Evolutionary conservation across 2,329 filamentous ascomycete genomes (phyloP).

Genomic region (Penicillium psychrosexuale): DNA sequence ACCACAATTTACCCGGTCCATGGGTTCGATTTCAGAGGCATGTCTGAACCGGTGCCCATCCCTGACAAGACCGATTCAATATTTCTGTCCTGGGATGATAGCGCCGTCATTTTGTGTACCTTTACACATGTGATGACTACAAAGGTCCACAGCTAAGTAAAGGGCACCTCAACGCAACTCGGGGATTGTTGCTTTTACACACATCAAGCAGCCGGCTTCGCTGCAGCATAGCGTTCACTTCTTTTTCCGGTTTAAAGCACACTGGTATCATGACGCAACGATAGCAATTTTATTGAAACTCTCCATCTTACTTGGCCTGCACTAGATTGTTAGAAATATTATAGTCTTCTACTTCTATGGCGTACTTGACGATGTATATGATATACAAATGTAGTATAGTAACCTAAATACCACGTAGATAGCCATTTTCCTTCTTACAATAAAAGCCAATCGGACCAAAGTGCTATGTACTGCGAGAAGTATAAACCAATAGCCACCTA

Average conservation of each 20-base stretch:
- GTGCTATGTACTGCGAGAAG: too few relatives aligned
- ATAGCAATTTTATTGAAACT: conserved; percentile 1
- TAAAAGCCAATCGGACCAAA: too few relatives aligned
- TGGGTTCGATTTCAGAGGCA: background rate
- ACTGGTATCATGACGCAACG: conserved; percentile 1
- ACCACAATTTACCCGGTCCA: background rate
- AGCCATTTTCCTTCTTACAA: too few relatives aligned
- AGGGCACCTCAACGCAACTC: background rate
- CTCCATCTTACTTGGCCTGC: background rate
- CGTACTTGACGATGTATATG: too few relatives aligned
- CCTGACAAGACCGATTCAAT: background rate
- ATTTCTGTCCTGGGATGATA: background rate
- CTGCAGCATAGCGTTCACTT: conserved; percentile 9
- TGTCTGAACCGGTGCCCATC: background rate
- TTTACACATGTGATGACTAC: background rate
- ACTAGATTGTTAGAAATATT: background rate
- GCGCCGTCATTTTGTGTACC: background rate
- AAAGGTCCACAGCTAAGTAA: background rate
- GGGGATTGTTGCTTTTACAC: background rate
- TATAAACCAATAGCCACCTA: too few relatives aligned
- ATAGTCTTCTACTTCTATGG: too few relatives aligned
- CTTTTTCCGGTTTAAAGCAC: background rate
- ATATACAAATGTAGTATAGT: too few relatives aligned
- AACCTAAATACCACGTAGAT: too few relatives aligned
- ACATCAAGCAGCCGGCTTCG: conserved; percentile 8